Percentiles rank a stretch among this genome's conserved stretches.
Conservation (phyloP, 352 stramenopile genomes). For the Phytophthora rubi region DNA sequence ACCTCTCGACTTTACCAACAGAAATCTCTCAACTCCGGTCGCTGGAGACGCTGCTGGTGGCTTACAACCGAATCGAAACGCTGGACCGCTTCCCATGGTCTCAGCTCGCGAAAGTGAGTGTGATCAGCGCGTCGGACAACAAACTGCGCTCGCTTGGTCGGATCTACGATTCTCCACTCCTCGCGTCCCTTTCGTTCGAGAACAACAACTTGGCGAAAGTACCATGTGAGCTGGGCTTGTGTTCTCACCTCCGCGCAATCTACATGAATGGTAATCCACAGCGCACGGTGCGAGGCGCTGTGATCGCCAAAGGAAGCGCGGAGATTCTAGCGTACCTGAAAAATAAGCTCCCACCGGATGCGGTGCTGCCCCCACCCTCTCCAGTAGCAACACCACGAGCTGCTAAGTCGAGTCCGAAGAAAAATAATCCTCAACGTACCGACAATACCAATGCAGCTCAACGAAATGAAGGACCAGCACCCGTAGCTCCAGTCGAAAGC, state of each 20-base stretch:
- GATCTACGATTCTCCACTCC: conserved; percentile 61
- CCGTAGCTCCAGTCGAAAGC: conserved; percentile 27
- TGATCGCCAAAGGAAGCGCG: conserved; percentile 80
- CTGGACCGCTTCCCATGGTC: conserved; percentile 71
- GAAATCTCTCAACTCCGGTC: conserved; percentile 42
- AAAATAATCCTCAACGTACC: conserved; percentile 1
- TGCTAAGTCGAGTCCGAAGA: conserved; percentile 8
- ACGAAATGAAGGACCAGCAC: conserved; percentile 15
- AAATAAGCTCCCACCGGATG: conserved; percentile 70
- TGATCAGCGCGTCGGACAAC: conserved; percentile 84
- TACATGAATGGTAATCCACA: conserved; percentile 90
- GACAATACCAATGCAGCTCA: conserved; percentile 25
- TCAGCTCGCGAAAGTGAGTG: conserved; percentile 46
- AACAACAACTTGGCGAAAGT: conserved; percentile 83
- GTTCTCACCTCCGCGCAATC: conserved; percentile 64
- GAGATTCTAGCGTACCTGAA: conserved; percentile 82
- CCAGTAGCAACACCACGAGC: conserved; percentile 15
- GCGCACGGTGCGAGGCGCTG: conserved; percentile 69
- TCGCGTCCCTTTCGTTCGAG: conserved; percentile 82
- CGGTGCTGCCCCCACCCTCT: conserved; percentile 35
- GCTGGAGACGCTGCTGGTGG: conserved; percentile 71
- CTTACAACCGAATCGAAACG: conserved; percentile 78
- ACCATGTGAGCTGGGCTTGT: conserved; percentile 71
- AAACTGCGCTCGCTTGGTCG: conserved; percentile 67
- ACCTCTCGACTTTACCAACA: conserved; percentile 47